Evolutionary conservation across 305 asterid species (phyloP).

Genomic region (Fraxinus nigra): DNA sequence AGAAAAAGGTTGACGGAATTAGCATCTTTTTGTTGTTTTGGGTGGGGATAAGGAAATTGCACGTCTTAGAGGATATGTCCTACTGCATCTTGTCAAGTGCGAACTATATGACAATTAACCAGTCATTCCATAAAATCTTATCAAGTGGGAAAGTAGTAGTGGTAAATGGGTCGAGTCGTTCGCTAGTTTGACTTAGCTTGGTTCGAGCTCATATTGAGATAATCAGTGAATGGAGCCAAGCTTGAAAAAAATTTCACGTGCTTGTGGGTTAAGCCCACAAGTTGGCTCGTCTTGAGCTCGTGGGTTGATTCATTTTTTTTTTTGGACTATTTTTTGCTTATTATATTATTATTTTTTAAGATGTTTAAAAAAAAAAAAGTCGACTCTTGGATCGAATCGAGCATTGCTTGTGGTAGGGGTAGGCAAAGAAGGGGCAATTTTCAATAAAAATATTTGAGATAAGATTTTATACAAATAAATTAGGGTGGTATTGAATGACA

Average conservation of each 20-base stretch:
- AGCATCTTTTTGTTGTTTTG: neutral
- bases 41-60: neutral
- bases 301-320: neutral
- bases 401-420: neutral
- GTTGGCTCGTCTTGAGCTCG: neutral
- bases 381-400: too few species aligned
- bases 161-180: too few species aligned
- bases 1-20: neutral
- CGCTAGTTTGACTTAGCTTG: neutral
- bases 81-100: neutral
- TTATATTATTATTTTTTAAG: too few species aligned
- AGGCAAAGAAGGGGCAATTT: neutral
- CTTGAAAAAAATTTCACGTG: neutral
- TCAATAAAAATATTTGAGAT: neutral
- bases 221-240: neutral
- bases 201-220: neutral
- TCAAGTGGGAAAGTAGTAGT: neutral
- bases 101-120: neutral
- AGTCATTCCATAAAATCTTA: neutral
- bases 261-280: neutral
- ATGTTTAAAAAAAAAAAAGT: too few species aligned
- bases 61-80: neutral
- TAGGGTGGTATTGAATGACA: neutral
- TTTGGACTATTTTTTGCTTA: neutral
- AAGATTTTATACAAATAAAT: too few species aligned